Conservation (phyloP, 768 basidiomycete genomes). For the Phanerochaete carnosa region DNA sequence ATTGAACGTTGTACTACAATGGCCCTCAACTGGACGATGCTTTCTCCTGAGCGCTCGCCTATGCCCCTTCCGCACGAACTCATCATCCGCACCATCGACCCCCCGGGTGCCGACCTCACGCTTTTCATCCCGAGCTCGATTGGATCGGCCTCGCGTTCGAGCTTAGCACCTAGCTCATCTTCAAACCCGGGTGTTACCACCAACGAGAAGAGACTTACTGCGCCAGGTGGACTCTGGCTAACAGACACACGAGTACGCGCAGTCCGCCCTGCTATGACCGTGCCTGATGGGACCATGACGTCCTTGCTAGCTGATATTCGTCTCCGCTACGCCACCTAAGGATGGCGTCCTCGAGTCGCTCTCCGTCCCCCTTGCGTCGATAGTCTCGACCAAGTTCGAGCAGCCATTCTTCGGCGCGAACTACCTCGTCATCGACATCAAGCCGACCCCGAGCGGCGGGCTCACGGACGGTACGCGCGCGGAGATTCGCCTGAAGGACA, state of each 20-base stretch:
- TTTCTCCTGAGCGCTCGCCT: constrained; percentile 53
- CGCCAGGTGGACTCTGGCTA: constrained; percentile 54
- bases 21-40: constrained; percentile 80
- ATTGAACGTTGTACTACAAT: too few species aligned
- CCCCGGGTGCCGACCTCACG: constrained; percentile 50
- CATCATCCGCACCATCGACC: constrained; percentile 51
- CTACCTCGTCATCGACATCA: constrained; percentile 62
- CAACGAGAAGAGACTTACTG: constrained; percentile 55
- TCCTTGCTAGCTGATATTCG: constrained; percentile 62
- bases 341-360: constrained; percentile 38
- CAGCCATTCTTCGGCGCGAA: constrained; percentile 74
- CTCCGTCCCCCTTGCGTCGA: constrained; percentile 56
- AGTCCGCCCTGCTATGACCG: background rate
- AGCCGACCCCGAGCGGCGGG: constrained; percentile 65
- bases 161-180: constrained; percentile 34
- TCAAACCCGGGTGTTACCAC: constrained; percentile 49
- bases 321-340: constrained; percentile 13
- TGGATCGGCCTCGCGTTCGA: constrained; percentile 6
- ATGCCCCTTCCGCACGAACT: constrained; percentile 64
- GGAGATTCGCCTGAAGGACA: constrained; percentile 66
- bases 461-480: constrained; percentile 59
- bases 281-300: background rate
- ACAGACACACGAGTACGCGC: constrained; percentile 70
- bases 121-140: constrained; percentile 52
- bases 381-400: constrained; percentile 69